Evolutionary conservation across 2,329 filamentous ascomycete species (phyloP).

Genomic region (Colletotrichum viniferum): DNA sequence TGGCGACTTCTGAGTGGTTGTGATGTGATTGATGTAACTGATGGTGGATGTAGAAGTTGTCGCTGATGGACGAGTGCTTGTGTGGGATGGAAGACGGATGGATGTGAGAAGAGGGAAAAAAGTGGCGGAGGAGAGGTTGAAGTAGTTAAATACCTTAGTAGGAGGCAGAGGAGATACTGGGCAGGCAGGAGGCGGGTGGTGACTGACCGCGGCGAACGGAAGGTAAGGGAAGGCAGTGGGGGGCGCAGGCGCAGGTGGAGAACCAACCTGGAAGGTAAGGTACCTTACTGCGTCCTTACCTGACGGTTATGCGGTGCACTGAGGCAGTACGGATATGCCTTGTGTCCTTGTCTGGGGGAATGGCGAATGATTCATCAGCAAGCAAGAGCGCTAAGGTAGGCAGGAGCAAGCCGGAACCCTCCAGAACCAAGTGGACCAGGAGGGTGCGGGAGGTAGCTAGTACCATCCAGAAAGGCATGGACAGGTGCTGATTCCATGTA

Average conservation of each 20-base stretch:
- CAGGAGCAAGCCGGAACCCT: conserved; percentile 35
- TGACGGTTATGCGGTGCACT: neutral
- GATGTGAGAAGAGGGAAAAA: neutral
- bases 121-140: neutral
- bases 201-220: conserved; percentile 19
- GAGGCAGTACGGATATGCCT: neutral
- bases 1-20: conserved; percentile 39
- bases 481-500: neutral
- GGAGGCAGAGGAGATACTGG: neutral
- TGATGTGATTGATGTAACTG: conserved; percentile 23
- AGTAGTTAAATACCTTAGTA: conserved; percentile 9
- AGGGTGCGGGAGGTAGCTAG: neutral
- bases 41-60: neutral
- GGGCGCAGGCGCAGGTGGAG: conserved; percentile 26
- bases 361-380: conserved; percentile 42
- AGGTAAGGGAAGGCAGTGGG: conserved; percentile 11
- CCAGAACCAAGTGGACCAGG: conserved; percentile 35
- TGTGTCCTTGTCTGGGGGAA: conserved; percentile 17
- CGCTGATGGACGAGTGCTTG: neutral
- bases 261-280: conserved; percentile 23
- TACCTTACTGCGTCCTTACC: neutral
- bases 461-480: neutral
- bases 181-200: conserved; percentile 9
- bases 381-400: conserved; percentile 17
- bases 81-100: conserved; percentile 10